phyloP scores from a whole-genome alignment of 108 stramenopile species.

The Bacterosira constricta region DNA sequence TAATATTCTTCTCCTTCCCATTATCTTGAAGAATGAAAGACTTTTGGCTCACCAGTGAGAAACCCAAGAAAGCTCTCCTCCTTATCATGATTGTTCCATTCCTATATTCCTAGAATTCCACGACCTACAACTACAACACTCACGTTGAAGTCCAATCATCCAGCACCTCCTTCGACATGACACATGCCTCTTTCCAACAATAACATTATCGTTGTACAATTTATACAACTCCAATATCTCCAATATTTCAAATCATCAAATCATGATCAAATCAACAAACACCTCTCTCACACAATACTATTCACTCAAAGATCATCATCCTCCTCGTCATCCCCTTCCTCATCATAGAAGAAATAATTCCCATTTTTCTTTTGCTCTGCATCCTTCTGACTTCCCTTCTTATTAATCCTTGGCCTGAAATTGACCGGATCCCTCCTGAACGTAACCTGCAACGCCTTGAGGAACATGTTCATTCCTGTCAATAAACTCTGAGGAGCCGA shows the following conservation, averaged over 20 bases:
- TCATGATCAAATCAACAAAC: neutral
- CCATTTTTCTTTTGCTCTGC: conserved; percentile 96
- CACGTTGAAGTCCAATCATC: too few species aligned
- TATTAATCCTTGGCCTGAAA: conserved; percentile 98
- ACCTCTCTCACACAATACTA: neutral
- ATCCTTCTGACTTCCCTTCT: conserved; percentile 94
- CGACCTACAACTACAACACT: too few species aligned
- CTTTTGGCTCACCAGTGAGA: too few species aligned
- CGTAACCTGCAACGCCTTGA: conserved; percentile 96
- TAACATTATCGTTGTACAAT: too few species aligned
- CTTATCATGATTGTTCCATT: neutral
- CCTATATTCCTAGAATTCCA: too few species aligned
- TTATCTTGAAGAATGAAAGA: too few species aligned
- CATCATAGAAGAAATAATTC: conserved; percentile 98
- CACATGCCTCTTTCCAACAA: too few species aligned
- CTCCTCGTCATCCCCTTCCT: conserved; percentile 67
- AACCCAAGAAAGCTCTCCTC: too few species aligned
- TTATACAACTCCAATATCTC: too few species aligned
- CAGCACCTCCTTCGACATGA: too few species aligned
- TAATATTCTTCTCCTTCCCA: too few species aligned
- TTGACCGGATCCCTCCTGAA: conserved; percentile 98
- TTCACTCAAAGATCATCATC: conserved; percentile 67
- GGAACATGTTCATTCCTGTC: conserved; percentile 98
- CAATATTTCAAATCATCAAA: too few species aligned
- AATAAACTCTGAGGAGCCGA: conserved; percentile 92